Evolutionary conservation across 371 early-diverging fungal genomes (phyloP).

Genomic region (Rhizopus sp.): DNA sequence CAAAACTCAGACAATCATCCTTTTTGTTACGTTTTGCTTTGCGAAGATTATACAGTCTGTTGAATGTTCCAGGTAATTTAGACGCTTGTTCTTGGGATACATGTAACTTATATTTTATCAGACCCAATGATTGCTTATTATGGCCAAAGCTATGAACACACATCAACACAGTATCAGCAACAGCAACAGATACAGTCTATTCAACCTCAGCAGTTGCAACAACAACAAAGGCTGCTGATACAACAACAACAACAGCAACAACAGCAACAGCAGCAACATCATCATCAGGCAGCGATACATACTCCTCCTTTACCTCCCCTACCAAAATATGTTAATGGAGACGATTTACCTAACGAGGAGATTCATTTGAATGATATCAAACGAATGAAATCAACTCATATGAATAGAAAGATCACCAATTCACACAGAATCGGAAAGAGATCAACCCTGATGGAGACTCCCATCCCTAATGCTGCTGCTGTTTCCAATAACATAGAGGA

Average conservation of each 20-base stretch:
- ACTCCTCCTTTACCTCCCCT: conserved; percentile 7
- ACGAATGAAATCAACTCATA: conserved; percentile 62
- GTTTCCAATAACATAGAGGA: conserved; percentile 23
- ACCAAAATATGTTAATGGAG: conserved; percentile 6
- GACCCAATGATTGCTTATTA: conserved; percentile 26
- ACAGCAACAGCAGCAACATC: conserved; percentile 6
- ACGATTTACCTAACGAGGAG: conserved; percentile 43
- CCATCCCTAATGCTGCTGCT: conserved; percentile 40
- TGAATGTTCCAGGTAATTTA: conserved; percentile 64
- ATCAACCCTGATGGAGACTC: conserved; percentile 61
- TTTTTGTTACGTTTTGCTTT: conserved; percentile 85
- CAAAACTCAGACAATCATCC: conserved; percentile 91
- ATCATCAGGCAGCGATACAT: neutral
- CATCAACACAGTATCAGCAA: conserved; percentile 3
- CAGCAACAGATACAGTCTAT: neutral
- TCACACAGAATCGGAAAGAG: conserved; percentile 60
- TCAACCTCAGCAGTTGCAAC: conserved; percentile 3
- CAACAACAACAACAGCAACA: conserved; percentile 3
- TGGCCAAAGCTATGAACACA: conserved; percentile 12
- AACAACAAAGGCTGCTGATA: neutral
- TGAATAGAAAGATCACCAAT: conserved; percentile 58
- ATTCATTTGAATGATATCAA: conserved; percentile 61
- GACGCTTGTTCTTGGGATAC: neutral
- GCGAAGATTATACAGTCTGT: conserved; percentile 75
- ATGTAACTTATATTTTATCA: conserved; percentile 1